These are phyloP conservation scores for Chlamydomonas sp. DNA, from an alignment of 139 green algal species.

Conservation along the genomic window DNA sequence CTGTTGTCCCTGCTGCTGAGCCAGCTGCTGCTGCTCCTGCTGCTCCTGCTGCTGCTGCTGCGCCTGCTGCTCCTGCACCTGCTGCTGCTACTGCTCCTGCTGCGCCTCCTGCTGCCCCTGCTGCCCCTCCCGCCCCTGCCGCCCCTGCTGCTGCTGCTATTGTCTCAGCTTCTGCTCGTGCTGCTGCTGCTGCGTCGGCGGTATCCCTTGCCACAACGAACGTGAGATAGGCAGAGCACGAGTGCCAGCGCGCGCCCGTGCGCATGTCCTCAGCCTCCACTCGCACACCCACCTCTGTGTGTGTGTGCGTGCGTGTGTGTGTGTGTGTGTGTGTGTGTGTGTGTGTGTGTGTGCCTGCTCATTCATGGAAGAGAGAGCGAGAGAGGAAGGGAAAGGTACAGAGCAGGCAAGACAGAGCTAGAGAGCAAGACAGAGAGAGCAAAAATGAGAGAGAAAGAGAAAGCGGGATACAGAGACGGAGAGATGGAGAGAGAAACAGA, in stretches of 20 bases:
- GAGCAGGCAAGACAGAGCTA: too few relatives aligned
- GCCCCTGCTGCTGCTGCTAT: conserved; percentile 2
- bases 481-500: background rate
- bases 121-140: background rate
- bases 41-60: conserved; percentile 10
- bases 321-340: too few relatives aligned
- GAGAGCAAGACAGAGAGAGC: too few relatives aligned
- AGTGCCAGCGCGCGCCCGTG: conserved; percentile 61
- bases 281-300: conserved; percentile 46
- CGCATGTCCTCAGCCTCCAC: conserved; percentile 72
- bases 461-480: background rate
- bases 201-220: too few relatives aligned
- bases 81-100: background rate
- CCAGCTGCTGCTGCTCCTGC: background rate
- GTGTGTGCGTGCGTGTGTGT: too few relatives aligned
- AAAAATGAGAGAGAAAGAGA: background rate
- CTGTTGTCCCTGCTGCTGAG: background rate
- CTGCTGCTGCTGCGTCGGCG: background rate
- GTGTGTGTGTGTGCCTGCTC: too few relatives aligned
- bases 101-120: background rate
- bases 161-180: background rate
- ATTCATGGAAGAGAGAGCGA: too few relatives aligned
- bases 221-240: conserved; percentile 73
- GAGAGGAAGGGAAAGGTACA: too few relatives aligned
- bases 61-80: background rate